Conservation (phyloP, 331 rosid species). For the Dryas integrifolia region DNA sequence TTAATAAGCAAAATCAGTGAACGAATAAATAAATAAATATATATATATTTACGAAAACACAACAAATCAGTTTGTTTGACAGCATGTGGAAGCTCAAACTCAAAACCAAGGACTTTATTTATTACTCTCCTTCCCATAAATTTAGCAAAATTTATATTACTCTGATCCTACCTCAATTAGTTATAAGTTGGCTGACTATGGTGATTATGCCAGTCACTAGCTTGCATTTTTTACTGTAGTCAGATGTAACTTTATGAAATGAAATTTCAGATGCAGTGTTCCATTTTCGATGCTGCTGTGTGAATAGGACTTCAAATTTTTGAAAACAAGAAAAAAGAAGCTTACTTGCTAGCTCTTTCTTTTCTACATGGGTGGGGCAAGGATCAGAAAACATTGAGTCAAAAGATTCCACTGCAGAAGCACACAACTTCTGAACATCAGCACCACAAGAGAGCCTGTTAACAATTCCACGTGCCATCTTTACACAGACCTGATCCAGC, state of each 20-base stretch:
- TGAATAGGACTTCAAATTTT: neutral
- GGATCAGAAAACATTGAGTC: constrained; percentile 48
- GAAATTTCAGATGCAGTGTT: neutral
- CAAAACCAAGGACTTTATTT: neutral
- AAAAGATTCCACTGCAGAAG: constrained; percentile 59
- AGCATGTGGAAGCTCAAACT: neutral
- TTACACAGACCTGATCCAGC: constrained; percentile 63
- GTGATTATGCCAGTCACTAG: neutral
- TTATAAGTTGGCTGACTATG: neutral
- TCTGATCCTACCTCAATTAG: neutral
- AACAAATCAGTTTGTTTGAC: neutral
- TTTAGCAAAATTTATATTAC: neutral
- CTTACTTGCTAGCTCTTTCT: constrained; percentile 58
- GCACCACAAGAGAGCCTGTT: constrained; percentile 87
- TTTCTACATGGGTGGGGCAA: constrained; percentile 29
- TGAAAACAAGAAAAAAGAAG: constrained; percentile 3
- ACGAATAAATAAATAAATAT: constrained; percentile 9
- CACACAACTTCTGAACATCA: constrained; percentile 78
- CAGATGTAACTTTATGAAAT: neutral
- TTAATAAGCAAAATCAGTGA: constrained; percentile 21
- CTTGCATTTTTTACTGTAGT: neutral
- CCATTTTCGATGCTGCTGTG: neutral
- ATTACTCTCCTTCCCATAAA: neutral
- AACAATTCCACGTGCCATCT: constrained; percentile 74
- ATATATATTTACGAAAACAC: neutral